Conservation (phyloP, 2,329 filamentous ascomycete species). For the Penicillium sp. region DNA sequence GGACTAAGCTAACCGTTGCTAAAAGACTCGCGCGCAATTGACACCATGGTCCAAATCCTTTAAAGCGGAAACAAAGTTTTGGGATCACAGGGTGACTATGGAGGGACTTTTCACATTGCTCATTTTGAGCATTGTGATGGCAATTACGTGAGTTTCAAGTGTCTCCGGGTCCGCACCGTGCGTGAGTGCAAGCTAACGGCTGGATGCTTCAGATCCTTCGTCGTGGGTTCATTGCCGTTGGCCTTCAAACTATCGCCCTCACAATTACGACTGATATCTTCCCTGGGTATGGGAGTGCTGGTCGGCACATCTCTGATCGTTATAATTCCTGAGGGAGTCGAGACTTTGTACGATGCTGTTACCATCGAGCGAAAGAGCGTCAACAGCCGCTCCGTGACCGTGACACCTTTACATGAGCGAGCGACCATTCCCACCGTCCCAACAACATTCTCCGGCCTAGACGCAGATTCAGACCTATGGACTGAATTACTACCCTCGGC, state of each 20-base stretch:
- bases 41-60: constrained; percentile 34
- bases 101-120: constrained; percentile 70
- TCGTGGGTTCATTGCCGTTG: constrained; percentile 87
- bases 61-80: constrained; percentile 35
- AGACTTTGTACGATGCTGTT: constrained; percentile 74
- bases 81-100: constrained; percentile 51
- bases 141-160: constrained; percentile 58
- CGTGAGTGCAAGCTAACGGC: constrained; percentile 20
- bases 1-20: background rate
- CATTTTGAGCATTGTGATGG: constrained; percentile 69
- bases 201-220: constrained; percentile 72
- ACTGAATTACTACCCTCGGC: background rate
- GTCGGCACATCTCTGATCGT: constrained; percentile 95
- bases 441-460: constrained; percentile 4
- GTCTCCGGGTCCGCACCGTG: background rate
- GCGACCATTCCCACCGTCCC: constrained; percentile 24
- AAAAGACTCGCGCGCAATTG: constrained; percentile 21
- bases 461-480: constrained; percentile 1
- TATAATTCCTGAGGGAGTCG: constrained; percentile 95
- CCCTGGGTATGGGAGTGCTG: constrained; percentile 89
- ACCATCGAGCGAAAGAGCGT: constrained; percentile 38
- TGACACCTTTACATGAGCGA: constrained; percentile 37
- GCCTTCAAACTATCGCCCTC: constrained; percentile 86
- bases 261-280: constrained; percentile 86
- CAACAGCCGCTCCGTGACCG: constrained; percentile 31